Conservation (phyloP, 345 rosid genomes). For the Eucalyptus cloeziana region DNA sequence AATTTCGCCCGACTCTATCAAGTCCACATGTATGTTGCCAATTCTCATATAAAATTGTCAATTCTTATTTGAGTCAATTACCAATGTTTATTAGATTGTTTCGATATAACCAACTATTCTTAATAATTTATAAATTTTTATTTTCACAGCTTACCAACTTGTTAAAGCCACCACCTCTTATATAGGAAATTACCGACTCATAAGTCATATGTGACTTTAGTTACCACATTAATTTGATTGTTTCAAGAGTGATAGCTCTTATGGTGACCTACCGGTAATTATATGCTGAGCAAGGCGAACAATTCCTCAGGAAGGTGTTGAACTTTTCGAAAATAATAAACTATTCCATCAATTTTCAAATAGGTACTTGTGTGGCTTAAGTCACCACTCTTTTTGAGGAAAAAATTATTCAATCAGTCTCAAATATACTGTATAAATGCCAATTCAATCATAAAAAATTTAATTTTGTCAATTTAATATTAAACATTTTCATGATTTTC, state of each 20-base stretch:
- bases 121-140: background rate
- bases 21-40: background rate
- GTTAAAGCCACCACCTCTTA: background rate
- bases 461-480: fast-evolving
- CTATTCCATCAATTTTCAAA: background rate
- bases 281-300: background rate
- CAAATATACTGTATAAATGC: fast-evolving
- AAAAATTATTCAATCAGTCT: background rate
- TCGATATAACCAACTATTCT: background rate
- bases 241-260: background rate
- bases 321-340: background rate
- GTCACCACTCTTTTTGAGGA: background rate
- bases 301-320: background rate
- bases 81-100: background rate
- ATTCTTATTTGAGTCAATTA: background rate
- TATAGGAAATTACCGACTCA: background rate
- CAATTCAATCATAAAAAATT: fast-evolving
- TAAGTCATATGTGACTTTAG: background rate
- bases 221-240: background rate
- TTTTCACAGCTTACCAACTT: background rate
- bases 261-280: background rate
- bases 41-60: background rate
- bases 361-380: background rate
- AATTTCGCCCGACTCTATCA: background rate
- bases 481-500: background rate